Percentiles rank a stretch among this genome's conserved stretches.
phyloP scores from a whole-genome alignment of 2,329 filamentous ascomycete species.

The Pezizomycotina sp. region DNA sequence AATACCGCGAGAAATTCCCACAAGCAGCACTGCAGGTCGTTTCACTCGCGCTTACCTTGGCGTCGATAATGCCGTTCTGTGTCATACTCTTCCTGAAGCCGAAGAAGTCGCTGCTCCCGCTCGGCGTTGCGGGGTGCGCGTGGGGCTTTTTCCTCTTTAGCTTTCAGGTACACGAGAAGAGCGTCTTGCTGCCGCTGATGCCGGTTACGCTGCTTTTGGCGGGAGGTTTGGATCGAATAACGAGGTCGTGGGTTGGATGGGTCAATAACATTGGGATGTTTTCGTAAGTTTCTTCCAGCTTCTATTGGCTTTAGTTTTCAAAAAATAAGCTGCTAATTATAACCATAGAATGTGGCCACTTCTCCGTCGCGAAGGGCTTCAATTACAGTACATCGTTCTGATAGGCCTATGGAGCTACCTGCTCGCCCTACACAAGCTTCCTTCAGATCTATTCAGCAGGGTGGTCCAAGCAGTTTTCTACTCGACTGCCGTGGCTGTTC shows the following conservation, averaged over 20 bases:
- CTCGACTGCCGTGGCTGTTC: slow-evolving; percentile 61
- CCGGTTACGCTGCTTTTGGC: slow-evolving; percentile 83
- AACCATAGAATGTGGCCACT: slow-evolving; percentile 77
- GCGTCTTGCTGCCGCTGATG: slow-evolving; percentile 74
- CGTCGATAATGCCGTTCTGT: slow-evolving; percentile 63
- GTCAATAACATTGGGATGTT: slow-evolving; percentile 44
- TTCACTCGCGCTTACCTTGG: slow-evolving; percentile 57
- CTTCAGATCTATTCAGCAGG: slow-evolving; percentile 42
- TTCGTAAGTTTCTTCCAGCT: slow-evolving; percentile 9
- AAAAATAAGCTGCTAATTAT: slow-evolving; percentile 44
- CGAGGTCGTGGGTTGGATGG: slow-evolving; percentile 85
- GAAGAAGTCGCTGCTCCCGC: slow-evolving; percentile 56
- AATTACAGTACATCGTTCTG: slow-evolving; percentile 69
- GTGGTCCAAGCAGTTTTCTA: slow-evolving; percentile 65
- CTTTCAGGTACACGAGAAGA: slow-evolving; percentile 98
- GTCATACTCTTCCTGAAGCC: slow-evolving; percentile 64
- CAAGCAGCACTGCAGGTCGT: slow-evolving; percentile 47
- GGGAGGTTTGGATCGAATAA: slow-evolving; percentile 58
- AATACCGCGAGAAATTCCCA: slow-evolving; percentile 56
- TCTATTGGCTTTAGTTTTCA: slow-evolving; percentile 27
- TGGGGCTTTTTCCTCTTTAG: slow-evolving; percentile 98
- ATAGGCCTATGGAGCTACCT: slow-evolving; percentile 83
- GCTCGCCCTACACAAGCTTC: slow-evolving; percentile 49
- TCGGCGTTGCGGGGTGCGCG: slow-evolving; percentile 64
- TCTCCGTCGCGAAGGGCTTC: slow-evolving; percentile 65